Evolutionary conservation across 1,139 yeast genomes (phyloP), one percentile per base, ranked within the genome.

Genomic region (Blastobotrys indianensis): DNA sequence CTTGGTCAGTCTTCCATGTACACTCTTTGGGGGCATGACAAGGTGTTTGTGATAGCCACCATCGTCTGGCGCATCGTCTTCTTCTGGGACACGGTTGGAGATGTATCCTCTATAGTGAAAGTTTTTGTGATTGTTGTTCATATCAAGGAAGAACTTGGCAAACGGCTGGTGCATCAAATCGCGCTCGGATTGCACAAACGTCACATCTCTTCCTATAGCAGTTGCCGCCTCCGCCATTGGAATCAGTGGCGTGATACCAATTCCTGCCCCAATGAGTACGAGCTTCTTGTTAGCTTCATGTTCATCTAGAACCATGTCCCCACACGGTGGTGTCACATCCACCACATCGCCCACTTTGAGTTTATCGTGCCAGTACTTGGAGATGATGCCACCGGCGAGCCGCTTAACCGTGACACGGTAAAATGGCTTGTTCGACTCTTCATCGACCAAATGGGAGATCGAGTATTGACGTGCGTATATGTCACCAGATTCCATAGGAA

Each of bases 201-300:
- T 50, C 7, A 54, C 54, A 16, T 48, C 46, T 16, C 47, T 44
- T 28, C 51, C 54, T 17, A 44, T 45, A 37, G 49, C 50, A 20
- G 50, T 42, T 13, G 72, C 72, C 12, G 65, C 56, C 53, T 75
- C 75, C 30, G 74, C 58, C 60, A 80, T 75, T 7, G 84, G 66
- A 41, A 79, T 58, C 46, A 79, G 53, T 37, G 88, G 87, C 2
- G 87, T 82, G 48, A 80, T 75, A 52, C 87, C 88, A 53, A 80
- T 79, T 45, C 87, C 88, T 44, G 81, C 84, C 28, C 77, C 73
- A 45, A 79, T 62, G 37, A 80, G 62, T 2, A 77, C 67, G 17
- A 74, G 66, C 23, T 73, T 72, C 33, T 61, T 53, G 17, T 56
- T 56, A 28, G 58, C 52, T 32, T 57, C 56, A 8, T 57, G 48